These are phyloP conservation scores for Prunus mume DNA, from an alignment of 306 rosid genomes.

Conservation along the genomic window DNA sequence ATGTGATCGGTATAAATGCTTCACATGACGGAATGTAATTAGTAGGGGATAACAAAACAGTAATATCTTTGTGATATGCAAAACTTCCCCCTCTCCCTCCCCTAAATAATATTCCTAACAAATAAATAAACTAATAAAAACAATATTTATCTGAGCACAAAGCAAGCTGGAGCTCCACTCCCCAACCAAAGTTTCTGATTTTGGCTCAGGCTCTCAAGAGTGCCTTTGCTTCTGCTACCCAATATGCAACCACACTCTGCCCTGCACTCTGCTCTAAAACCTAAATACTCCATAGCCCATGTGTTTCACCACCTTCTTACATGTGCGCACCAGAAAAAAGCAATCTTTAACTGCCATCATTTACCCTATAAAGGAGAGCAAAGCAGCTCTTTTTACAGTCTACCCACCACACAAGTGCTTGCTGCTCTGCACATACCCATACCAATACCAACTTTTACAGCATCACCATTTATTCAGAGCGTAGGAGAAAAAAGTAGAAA, in stretches of 20 bases:
- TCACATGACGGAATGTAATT: no score
- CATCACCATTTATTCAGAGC: no score
- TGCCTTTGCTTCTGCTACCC: not conserved
- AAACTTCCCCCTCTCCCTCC: no score
- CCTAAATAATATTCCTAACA: no score
- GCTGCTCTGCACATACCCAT: no score
- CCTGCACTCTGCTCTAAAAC: not conserved
- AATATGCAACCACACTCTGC: not conserved
- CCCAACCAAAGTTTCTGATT: not conserved
- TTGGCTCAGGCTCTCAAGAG: not conserved
- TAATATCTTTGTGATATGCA: no score
- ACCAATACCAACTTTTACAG: no score
- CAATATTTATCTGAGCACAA: no score
- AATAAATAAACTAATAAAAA: no score
- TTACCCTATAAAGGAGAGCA: not conserved
- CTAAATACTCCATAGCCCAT: not conserved
- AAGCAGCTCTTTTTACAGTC: not conserved
- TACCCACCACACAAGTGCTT: no score
- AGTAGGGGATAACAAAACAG: fast-evolving
- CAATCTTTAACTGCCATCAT: not conserved
- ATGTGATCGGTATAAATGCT: no score
- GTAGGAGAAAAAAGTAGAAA: no score
- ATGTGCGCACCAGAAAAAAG: not conserved
- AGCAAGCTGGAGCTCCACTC: not conserved
- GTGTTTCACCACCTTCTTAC: not conserved